Evolutionary conservation across 1,284 basidiomycete genomes (phyloP).

Genomic region (Pisolithus thermaeus): DNA sequence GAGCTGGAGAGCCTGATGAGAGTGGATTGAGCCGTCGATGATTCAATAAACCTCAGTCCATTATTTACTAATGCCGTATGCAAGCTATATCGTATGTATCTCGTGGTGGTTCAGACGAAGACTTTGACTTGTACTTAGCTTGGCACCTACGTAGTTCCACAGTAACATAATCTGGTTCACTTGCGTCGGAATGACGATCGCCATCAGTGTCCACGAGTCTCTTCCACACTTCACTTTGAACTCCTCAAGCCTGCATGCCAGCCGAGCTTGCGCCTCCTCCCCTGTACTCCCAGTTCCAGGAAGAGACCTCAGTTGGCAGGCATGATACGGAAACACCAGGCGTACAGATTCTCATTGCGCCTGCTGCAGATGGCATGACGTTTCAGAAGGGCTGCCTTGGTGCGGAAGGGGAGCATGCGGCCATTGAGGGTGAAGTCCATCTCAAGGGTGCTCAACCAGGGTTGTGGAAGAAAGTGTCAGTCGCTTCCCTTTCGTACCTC

Average conservation of each 20-base stretch:
- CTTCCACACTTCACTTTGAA: not conserved
- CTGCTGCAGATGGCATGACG: slow-evolving; percentile 56
- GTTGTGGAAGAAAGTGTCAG: slow-evolving; percentile 62
- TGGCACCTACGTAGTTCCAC: too few relatives aligned
- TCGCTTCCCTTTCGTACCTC: slow-evolving; percentile 9
- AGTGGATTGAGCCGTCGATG: slow-evolving; percentile 39
- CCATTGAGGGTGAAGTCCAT: slow-evolving; percentile 78
- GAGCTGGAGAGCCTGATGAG: slow-evolving; percentile 73
- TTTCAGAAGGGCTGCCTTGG: slow-evolving; percentile 80
- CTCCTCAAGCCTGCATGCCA: slow-evolving; percentile 12
- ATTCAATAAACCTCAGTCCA: slow-evolving; percentile 2
- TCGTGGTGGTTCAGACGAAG: not conserved
- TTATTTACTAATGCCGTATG: not conserved
- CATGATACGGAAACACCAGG: slow-evolving; percentile 11
- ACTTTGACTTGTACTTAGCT: not conserved
- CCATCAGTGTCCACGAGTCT: too few relatives aligned
- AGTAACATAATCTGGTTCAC: too few relatives aligned
- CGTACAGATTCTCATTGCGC: slow-evolving; percentile 61
- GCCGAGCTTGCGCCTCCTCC: slow-evolving; percentile 36
- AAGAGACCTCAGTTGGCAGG: slow-evolving; percentile 6
- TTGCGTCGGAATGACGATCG: too few relatives aligned
- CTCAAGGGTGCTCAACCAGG: slow-evolving; percentile 58
- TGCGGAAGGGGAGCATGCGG: slow-evolving; percentile 69
- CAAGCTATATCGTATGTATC: too few relatives aligned
- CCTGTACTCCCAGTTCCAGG: slow-evolving; percentile 29